Evolutionary conservation across 257 asterid genomes (phyloP), one percentile per base, ranked within the genome.

Genomic region (Penstemon davidsonii): DNA sequence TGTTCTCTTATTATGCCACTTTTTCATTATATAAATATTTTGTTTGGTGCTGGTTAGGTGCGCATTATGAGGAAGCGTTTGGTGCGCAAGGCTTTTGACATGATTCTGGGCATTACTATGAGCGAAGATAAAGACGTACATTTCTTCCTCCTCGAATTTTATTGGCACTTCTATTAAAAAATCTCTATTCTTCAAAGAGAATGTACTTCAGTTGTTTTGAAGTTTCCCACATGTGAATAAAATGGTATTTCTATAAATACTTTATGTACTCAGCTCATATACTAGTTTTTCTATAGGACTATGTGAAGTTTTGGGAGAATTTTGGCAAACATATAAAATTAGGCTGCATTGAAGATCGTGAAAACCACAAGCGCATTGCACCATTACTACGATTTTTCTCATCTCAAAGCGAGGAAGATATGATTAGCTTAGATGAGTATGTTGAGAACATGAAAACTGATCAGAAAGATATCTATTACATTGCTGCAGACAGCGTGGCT

Each of bases 31-130:
- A 18, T 25, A 73, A 19, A 67, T 62, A n/a, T 3, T 57, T 58
- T 51, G 8, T 37, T 69, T 64, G 43, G 49, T 66, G 52, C 43
- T 49, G 73, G 15, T 72, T 73, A 94, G 99, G 95, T 94, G 60
- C 95, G 98, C 43, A 86, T 94, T 71, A 94, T 94, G 99, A 87
- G 75, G 83, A 94, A 91, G 76, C 96, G 99, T 46, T 70, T 94
- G 96, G 99, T 94, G 76, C 92, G 98, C 73, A 94, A 94, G 86
- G 97, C 99, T 8, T 94, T 91, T 79, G 99, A 94, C 64, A 94
- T 91, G 96, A 94, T 94, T 84, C 83, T 82, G 70, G 99, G 98
- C 75, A 91, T 94, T 76, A 70, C 96, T 19, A 67, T 88, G 91
- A 94, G 99, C 39, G 99, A 91, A 47, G 76, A 87, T 53, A 84